Base-by-base conservation (phyloP, 2,329 filamentous ascomycete genomes). In the Hypoxylon sp. region DNA sequence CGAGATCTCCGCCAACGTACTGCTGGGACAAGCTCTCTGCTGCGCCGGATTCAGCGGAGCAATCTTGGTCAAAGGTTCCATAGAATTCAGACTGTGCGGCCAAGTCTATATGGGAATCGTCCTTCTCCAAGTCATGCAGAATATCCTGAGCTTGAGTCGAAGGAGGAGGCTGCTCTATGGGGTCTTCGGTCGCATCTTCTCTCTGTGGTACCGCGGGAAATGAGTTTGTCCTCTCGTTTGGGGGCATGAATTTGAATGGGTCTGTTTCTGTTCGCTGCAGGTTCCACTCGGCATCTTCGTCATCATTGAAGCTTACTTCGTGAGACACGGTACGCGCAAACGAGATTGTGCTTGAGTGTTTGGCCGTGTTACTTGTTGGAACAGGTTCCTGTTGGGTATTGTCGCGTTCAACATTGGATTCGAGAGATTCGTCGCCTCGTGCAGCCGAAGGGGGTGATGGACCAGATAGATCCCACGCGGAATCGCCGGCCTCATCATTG, bases 291-390 rank as follows among this genome's bases (percentile, higher is more conserved):
- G 78, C 74, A 21, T 88, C 87, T 58, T 85, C 87, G 39, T 87
- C 85, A 45, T 83, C 83, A 60, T 81, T 82, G 78, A 87, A 89
- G 74, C 81, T 88, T 23, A 89, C 79, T 56, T 89, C 87, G 61
- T 89, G 84, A 9, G 88, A 85, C 11, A 89, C 87, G 1, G 88
- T 90, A 34, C 88, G 84, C 9, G 87, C 82, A 76, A 90, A 90
- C 0, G 88, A 90, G 74, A 85, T 83, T 50, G 83, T 87, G 75
- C 87, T 90, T 8, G 83, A 76, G 74, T 90, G 88, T 68, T 88
- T 87, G 25, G 82, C 80, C 16, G 77, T 72, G 19, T 79, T 78
- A 7, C 74, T 63, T 23, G 72, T 62, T 16, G 69, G 46, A 6
- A 55, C 63, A 11, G 64, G 45, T 34, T 68, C 64, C 29, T 65